Conservation (phyloP, 2,329 filamentous ascomycete genomes). For the Ophiostoma sp. region DNA sequence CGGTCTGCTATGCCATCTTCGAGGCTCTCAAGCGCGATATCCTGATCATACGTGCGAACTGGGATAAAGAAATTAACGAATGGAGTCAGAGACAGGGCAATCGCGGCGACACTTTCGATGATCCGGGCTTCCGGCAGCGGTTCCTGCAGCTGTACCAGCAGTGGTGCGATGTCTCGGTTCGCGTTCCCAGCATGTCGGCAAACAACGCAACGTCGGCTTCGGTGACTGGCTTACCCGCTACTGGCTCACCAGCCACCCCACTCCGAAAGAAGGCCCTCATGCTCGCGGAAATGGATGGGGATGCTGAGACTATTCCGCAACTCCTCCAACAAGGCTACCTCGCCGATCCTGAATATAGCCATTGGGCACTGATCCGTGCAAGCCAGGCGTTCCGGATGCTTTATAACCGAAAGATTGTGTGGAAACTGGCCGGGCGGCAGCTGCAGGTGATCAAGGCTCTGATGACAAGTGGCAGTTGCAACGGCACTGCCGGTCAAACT, state of each 20-base stretch:
- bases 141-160: constrained; percentile 42
- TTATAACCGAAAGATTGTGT: constrained; percentile 42
- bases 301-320: constrained; percentile 42
- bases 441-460: constrained; percentile 50
- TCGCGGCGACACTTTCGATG: neutral
- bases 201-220: neutral
- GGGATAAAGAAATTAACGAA: constrained; percentile 33
- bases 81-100: constrained; percentile 19
- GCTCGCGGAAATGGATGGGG: constrained; percentile 28
- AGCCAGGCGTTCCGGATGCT: constrained; percentile 49
- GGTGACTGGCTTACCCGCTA: neutral
- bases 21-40: constrained; percentile 40
- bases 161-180: constrained; percentile 44
- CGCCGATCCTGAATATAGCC: constrained; percentile 36
- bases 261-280: neutral
- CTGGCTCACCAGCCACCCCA: neutral
- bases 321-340: constrained; percentile 37
- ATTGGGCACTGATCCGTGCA: constrained; percentile 54
- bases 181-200: constrained; percentile 33
- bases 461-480: neutral
- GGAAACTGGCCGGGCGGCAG: constrained; percentile 52
- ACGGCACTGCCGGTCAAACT: neutral
- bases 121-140: constrained; percentile 33
- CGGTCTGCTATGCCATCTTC: constrained; percentile 38
- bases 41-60: constrained; percentile 34